Evolutionary conservation across 2,329 filamentous ascomycete genomes (phyloP).

Genomic region (Paracoccidioides lutzii): DNA sequence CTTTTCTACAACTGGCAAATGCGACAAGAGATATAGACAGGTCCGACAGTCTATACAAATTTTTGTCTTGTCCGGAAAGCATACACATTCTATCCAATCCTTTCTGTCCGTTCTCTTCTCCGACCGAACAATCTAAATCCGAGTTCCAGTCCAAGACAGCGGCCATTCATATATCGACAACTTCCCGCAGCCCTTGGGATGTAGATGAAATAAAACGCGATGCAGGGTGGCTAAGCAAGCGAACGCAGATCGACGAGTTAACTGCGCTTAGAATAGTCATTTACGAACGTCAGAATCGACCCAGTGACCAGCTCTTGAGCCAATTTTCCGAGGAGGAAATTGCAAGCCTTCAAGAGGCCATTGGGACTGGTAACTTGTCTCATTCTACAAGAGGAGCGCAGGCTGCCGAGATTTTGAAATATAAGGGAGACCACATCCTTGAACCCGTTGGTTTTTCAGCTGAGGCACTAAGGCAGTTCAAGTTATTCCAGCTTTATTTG

Average conservation of each 20-base stretch:
- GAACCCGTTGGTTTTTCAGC: conserved; percentile 44
- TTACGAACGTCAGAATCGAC: conserved; percentile 69
- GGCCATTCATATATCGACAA: conserved; percentile 68
- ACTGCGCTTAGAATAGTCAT: conserved; percentile 68
- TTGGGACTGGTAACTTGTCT: conserved; percentile 10
- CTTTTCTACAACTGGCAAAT: conserved; percentile 40
- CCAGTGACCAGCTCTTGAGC: conserved; percentile 57
- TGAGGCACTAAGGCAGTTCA: conserved; percentile 47
- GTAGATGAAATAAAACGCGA: conserved; percentile 73
- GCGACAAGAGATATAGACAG: conserved; percentile 34
- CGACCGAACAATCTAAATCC: conserved; percentile 51
- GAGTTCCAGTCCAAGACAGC: conserved; percentile 75
- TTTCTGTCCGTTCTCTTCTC: conserved; percentile 51
- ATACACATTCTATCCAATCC: conserved; percentile 56
- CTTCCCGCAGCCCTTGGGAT: conserved; percentile 53
- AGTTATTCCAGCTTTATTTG: conserved; percentile 60
- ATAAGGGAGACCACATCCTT: conserved; percentile 15
- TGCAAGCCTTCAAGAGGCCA: conserved; percentile 60
- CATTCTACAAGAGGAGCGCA: conserved; percentile 8
- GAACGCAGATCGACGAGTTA: conserved; percentile 65
- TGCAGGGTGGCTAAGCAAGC: conserved; percentile 70
- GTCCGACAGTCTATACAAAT: conserved; percentile 49
- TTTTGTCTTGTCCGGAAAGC: conserved; percentile 59
- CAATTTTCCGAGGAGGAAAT: conserved; percentile 67
- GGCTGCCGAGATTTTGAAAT: conserved; percentile 23